phyloP scores from a whole-genome alignment of 78 protist species.

The Salpingoeca rosetta region DNA sequence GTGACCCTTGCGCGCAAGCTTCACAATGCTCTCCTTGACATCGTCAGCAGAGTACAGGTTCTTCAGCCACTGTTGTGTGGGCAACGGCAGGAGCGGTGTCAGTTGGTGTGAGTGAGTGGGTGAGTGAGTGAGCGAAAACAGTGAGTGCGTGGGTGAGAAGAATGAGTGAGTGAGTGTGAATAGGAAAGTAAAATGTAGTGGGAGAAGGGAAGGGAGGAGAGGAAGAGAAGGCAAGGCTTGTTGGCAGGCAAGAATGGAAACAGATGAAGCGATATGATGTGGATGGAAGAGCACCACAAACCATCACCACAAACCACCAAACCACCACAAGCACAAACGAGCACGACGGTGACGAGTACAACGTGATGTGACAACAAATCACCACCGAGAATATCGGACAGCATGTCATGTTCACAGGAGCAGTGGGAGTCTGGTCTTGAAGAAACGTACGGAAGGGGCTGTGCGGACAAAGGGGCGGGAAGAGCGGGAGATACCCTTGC shows the following conservation, averaged over 20 bases:
- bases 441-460: neutral
- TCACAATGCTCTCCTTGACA: constrained; percentile 65
- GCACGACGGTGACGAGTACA: too few species aligned
- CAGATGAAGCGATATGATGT: too few species aligned
- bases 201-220: neutral
- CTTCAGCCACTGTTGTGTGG: neutral
- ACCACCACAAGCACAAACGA: too few species aligned
- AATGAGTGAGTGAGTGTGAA: neutral
- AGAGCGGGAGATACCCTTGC: constrained; percentile 33
- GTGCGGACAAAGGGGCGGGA: neutral
- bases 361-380: too few species aligned
- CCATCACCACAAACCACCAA: too few species aligned
- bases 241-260: too few species aligned
- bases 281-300: too few species aligned
- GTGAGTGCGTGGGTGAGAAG: constrained; percentile 89
- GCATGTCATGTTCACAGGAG: too few species aligned
- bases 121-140: too few species aligned
- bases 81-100: neutral
- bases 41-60: neutral
- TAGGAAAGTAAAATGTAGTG: neutral
- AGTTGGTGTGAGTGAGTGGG: neutral
- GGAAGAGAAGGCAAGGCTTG: neutral
- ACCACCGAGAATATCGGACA: too few species aligned
- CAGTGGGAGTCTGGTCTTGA: too few species aligned
- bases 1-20: constrained; percentile 90